A percentile compares a stretch with the other conserved stretches of the same genome.
Conservation (phyloP, 2,329 filamentous ascomycete genomes). For the Clonostachys rhizophaga region DNA sequence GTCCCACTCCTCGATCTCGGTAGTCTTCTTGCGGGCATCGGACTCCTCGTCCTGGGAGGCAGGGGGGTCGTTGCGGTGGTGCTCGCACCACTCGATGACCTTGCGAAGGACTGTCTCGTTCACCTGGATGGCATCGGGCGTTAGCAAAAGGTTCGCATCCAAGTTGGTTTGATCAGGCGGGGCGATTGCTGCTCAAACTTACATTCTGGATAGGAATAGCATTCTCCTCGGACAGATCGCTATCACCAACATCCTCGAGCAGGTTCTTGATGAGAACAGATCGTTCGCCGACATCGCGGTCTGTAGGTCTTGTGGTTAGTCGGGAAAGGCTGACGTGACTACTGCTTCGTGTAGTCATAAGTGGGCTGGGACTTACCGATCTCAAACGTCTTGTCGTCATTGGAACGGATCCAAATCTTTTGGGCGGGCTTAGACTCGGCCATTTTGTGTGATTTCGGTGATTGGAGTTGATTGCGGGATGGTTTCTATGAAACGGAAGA, state of each 20-base stretch:
- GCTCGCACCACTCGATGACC: slow-evolving; percentile 96
- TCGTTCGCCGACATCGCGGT: slow-evolving; percentile 81
- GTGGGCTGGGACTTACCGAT: slow-evolving; percentile 33
- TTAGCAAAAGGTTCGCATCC: slow-evolving; percentile 3
- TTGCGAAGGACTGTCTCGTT: slow-evolving; percentile 93
- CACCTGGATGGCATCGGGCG: slow-evolving; percentile 45
- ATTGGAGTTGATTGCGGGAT: background rate
- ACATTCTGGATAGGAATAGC: slow-evolving; percentile 87
- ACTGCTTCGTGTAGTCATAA: background rate
- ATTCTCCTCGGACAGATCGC: slow-evolving; percentile 46
- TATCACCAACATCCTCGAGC: slow-evolving; percentile 84
- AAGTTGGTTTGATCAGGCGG: slow-evolving; percentile 3
- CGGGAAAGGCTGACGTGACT: background rate
- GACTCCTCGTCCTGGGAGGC: slow-evolving; percentile 81
- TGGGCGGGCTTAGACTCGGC: slow-evolving; percentile 22
- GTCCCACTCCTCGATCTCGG: slow-evolving; percentile 99
- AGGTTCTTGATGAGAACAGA: slow-evolving; percentile 98
- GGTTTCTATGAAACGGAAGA: background rate
- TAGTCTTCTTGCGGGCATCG: slow-evolving; percentile 95
- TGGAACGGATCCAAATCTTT: slow-evolving; percentile 46
- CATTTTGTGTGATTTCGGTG: slow-evolving; percentile 20
- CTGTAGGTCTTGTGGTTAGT: slow-evolving; percentile 30
- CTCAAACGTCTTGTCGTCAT: slow-evolving; percentile 40
- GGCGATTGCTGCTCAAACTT: slow-evolving; percentile 16
- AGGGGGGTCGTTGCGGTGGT: slow-evolving; percentile 88